Conservation (phyloP, 2,329 filamentous ascomycete species). For the Coniochaeta sp. region DNA sequence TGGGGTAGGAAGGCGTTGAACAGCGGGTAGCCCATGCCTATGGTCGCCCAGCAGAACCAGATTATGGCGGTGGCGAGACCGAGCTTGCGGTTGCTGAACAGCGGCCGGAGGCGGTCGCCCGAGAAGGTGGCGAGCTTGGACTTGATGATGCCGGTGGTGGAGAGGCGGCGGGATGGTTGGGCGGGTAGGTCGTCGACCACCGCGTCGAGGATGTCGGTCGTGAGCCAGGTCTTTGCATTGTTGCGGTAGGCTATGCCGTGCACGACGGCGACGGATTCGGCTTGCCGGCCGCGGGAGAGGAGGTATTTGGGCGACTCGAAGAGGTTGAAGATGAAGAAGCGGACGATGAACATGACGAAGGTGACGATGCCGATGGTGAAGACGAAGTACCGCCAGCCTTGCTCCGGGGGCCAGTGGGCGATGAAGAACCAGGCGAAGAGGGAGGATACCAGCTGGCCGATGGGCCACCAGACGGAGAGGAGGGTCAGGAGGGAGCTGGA, state of each 20-base stretch:
- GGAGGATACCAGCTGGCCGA: conserved; percentile 69
- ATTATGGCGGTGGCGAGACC: conserved; percentile 46
- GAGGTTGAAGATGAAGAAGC: conserved; percentile 73
- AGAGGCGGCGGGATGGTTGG: conserved; percentile 12
- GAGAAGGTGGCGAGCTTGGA: conserved; percentile 61
- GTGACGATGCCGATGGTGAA: conserved; percentile 65
- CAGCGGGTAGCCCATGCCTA: conserved; percentile 80
- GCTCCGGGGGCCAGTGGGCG: conserved; percentile 56
- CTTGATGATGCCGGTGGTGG: conserved; percentile 37
- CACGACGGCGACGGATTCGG: conserved; percentile 72
- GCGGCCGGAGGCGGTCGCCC: conserved; percentile 54
- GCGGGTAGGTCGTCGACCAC: conserved; percentile 34
- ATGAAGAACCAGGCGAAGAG: conserved; percentile 71
- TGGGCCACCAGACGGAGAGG: conserved; percentile 80
- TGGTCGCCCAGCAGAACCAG: conserved; percentile 76
- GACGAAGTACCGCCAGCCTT: conserved; percentile 73
- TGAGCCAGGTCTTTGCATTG: conserved; percentile 64
- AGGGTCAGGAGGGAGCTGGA: conserved; percentile 69
- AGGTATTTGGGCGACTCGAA: conserved; percentile 84
- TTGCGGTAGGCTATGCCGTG: conserved; percentile 72
- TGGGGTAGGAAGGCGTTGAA: conserved; percentile 90
- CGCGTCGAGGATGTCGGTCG: conserved; percentile 56
- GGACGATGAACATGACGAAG: conserved; percentile 67
- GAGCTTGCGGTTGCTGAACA: conserved; percentile 50
- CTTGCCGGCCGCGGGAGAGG: conserved; percentile 66